Percentiles rank a stretch among this genome's conserved stretches.
phyloP scores from a whole-genome alignment of 2,329 filamentous ascomycete genomes.

The Pseudogymnoascus sp. region DNA sequence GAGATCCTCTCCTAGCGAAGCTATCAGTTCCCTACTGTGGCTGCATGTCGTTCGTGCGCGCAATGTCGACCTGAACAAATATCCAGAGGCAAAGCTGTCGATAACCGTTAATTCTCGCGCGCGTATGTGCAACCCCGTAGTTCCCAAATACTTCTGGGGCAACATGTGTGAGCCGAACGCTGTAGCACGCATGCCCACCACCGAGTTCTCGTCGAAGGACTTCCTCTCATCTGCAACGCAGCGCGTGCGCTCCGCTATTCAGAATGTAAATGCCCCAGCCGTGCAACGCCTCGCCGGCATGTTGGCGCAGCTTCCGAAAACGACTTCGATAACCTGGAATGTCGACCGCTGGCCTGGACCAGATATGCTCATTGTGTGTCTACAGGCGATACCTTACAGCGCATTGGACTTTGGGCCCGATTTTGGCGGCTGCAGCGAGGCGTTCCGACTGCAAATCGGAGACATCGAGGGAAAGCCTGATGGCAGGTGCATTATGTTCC shows the following conservation, averaged over 20 bases:
- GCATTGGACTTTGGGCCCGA: background rate
- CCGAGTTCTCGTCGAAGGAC: background rate
- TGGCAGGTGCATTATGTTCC: constrained; percentile 4
- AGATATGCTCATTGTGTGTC: constrained; percentile 9
- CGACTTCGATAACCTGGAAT: constrained; percentile 6
- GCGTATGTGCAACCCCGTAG: background rate
- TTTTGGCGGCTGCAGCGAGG: background rate
- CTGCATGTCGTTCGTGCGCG: constrained; percentile 4
- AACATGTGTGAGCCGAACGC: constrained; percentile 8
- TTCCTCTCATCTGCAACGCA: background rate
- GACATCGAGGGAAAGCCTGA: constrained; percentile 8
- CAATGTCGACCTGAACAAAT: background rate
- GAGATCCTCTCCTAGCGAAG: background rate
- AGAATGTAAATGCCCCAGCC: background rate
- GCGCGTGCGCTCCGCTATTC: background rate
- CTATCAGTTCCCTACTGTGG: background rate
- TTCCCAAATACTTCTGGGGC: background rate
- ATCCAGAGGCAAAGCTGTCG: constrained; percentile 6
- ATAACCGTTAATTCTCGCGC: background rate
- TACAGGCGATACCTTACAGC: background rate
- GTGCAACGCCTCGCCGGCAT: background rate
- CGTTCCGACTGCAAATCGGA: constrained; percentile 1
- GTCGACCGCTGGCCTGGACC: constrained; percentile 8
- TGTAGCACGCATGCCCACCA: background rate
- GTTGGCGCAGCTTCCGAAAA: background rate